These are phyloP conservation scores for Amanita phalloides DNA, from an alignment of 768 basidiomycete species.

Conservation along the genomic window DNA sequence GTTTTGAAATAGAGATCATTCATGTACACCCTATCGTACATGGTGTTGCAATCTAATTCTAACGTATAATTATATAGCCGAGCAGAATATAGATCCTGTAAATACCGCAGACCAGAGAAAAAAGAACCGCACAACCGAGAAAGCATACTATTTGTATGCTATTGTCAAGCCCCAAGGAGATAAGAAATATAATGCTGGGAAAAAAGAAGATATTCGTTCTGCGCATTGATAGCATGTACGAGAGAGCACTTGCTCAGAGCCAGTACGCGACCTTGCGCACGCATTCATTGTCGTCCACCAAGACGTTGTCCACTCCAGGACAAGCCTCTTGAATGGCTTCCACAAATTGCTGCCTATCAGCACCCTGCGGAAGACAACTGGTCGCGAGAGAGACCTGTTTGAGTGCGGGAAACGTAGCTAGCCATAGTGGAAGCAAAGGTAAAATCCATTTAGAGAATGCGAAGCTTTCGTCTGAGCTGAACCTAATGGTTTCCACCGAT, in stretches of 20 bases:
- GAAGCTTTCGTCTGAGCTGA: conserved; percentile 13
- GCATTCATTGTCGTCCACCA: conserved; percentile 6
- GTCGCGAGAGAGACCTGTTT: conserved; percentile 8
- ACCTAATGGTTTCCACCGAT: conserved; percentile 6
- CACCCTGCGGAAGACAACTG: conserved; percentile 9
- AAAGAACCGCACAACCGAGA: neutral
- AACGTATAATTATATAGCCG: neutral
- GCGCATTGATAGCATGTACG: neutral
- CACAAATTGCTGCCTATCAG: neutral
- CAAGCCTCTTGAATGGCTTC: conserved; percentile 8
- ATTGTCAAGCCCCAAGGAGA: neutral
- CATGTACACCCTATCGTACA: neutral
- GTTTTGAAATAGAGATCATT: neutral
- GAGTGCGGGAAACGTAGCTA: conserved; percentile 11
- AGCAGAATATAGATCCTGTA: neutral
- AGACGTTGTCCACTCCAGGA: conserved; percentile 5
- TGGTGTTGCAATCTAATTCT: neutral
- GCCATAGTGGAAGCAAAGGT: conserved; percentile 12
- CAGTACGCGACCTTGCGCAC: conserved; percentile 1
- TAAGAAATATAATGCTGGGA: neutral
- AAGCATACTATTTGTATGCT: neutral
- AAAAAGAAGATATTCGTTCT: neutral
- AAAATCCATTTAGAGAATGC: conserved; percentile 13
- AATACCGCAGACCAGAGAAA: neutral
- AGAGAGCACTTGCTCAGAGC: neutral